These are phyloP conservation scores for Tricholomella constricta DNA, from an alignment of 768 basidiomycete species.

Conservation along the genomic window DNA sequence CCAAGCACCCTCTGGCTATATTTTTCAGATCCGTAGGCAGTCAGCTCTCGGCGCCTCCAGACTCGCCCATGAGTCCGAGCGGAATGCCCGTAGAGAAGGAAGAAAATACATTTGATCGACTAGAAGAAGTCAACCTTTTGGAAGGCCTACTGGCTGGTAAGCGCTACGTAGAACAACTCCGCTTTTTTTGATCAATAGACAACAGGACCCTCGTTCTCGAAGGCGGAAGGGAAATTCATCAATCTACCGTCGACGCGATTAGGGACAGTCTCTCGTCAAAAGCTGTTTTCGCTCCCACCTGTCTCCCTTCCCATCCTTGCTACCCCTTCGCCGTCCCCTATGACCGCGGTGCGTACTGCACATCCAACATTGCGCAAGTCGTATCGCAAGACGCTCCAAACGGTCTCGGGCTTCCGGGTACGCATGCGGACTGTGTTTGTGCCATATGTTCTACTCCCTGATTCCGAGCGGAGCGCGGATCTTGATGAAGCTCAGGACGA, in stretches of 20 bases:
- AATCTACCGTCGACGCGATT: constrained; percentile 71
- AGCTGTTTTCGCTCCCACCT: constrained; percentile 63
- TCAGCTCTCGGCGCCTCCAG: constrained; percentile 36
- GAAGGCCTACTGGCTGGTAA: constrained; percentile 68
- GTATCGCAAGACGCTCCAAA: constrained; percentile 75
- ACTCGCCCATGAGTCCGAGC: constrained; percentile 33
- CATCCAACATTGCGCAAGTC: constrained; percentile 82
- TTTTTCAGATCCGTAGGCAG: constrained; percentile 40
- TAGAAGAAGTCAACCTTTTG: constrained; percentile 57
- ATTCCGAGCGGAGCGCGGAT: constrained; percentile 29
- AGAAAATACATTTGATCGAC: constrained; percentile 43
- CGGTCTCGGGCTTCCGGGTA: constrained; percentile 83
- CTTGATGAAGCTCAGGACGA: constrained; percentile 48
- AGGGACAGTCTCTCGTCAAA: constrained; percentile 65
- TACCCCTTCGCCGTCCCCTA: constrained; percentile 50
- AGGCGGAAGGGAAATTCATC: constrained; percentile 30
- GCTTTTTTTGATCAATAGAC: background rate
- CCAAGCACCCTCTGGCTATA: constrained; percentile 44
- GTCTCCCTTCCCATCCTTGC: constrained; percentile 43
- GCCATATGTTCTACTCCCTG: constrained; percentile 75
- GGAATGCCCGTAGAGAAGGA: constrained; percentile 32
- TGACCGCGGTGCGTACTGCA: constrained; percentile 47
- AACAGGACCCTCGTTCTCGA: constrained; percentile 49
- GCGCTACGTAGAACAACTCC: constrained; percentile 7
- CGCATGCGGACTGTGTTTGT: constrained; percentile 95